These are phyloP conservation scores for Yamadazyma pseudoaaseri DNA, from an alignment of 1,139 yeast species.

Conservation along the genomic window DNA sequence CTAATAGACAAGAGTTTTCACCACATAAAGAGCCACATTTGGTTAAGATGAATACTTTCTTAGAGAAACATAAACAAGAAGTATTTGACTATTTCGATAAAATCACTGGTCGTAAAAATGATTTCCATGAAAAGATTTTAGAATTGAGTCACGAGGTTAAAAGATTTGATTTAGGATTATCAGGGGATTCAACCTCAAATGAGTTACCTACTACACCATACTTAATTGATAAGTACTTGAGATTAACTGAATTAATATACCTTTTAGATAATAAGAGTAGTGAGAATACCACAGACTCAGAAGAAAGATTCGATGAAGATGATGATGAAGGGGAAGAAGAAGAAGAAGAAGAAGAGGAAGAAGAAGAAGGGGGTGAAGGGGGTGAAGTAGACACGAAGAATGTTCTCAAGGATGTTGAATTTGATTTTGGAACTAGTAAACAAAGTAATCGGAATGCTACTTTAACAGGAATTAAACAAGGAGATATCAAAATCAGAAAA, in stretches of 20 bases:
- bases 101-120: slow-evolving; percentile 68
- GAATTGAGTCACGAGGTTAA: slow-evolving; percentile 58
- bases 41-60: slow-evolving; percentile 65
- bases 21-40: slow-evolving; percentile 82
- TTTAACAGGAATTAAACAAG: slow-evolving; percentile 11
- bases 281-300: slow-evolving; percentile 7
- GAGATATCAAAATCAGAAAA: slow-evolving; percentile 17
- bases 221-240: slow-evolving; percentile 62
- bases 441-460: slow-evolving; percentile 7
- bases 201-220: slow-evolving; percentile 70
- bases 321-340: not conserved
- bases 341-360: slow-evolving; percentile 5
- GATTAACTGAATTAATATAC: slow-evolving; percentile 58
- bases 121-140: slow-evolving; percentile 58
- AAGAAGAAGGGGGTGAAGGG: not conserved
- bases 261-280: slow-evolving; percentile 28
- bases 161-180: slow-evolving; percentile 48
- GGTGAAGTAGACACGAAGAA: slow-evolving; percentile 1
- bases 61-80: slow-evolving; percentile 56
- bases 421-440: slow-evolving; percentile 5
- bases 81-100: slow-evolving; percentile 67
- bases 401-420: not conserved
- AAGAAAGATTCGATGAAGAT: slow-evolving; percentile 7
- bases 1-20: slow-evolving; percentile 71
- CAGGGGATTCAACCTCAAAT: slow-evolving; percentile 44